Conservation (phyloP, 768 basidiomycete species). For the Leucocoprinus birnbaumii region DNA sequence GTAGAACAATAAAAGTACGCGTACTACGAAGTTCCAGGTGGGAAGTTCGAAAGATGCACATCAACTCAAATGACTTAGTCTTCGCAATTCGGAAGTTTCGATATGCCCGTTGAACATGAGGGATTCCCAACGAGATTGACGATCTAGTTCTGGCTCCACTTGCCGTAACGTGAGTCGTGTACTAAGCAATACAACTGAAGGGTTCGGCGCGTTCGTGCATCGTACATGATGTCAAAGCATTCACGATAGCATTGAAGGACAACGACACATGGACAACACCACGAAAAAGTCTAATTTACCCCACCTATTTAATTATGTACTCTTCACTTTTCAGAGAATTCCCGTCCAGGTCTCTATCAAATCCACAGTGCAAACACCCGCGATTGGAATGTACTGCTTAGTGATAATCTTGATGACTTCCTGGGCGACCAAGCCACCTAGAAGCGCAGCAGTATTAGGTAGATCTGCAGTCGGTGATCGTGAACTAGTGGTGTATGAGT, state of each 20-base stretch:
- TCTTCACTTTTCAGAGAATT: conserved; percentile 31
- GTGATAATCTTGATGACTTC: conserved; percentile 98
- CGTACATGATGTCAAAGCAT: background rate
- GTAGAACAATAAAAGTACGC: background rate
- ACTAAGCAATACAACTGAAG: background rate
- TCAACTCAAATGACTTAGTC: too few relatives aligned
- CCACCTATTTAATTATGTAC: background rate
- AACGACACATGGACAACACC: background rate
- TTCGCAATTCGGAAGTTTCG: background rate
- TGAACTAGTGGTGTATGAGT: conserved; percentile 38
- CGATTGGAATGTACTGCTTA: conserved; percentile 89
- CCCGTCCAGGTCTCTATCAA: conserved; percentile 80
- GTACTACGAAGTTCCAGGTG: background rate
- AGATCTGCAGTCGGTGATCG: conserved; percentile 83
- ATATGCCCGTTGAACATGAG: background rate
- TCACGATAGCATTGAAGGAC: background rate
- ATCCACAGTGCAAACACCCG: conserved; percentile 83
- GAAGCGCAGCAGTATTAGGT: conserved; percentile 90
- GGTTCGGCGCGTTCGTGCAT: background rate
- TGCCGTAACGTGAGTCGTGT: background rate
- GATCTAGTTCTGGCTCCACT: background rate
- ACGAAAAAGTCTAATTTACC: background rate
- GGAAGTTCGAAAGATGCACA: background rate
- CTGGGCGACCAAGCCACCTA: conserved; percentile 93
- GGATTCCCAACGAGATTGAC: background rate